Conservation (phyloP, 371 early-diverging fungal species). For the Fennellomyces sp. region DNA sequence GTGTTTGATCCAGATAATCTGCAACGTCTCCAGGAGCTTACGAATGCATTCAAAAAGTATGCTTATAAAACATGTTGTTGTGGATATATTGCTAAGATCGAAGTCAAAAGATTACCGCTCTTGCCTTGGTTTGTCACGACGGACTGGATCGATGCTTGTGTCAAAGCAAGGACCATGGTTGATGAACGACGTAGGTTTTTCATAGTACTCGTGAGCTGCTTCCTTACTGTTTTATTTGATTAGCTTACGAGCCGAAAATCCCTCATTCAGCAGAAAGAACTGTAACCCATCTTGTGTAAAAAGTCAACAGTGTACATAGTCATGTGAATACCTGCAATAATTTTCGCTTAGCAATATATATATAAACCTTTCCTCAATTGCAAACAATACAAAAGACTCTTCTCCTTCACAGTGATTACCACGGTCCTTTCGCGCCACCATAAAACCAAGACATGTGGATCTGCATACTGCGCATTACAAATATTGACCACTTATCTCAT, state of each 20-base stretch:
- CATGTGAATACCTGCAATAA: no score
- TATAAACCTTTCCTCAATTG: no score
- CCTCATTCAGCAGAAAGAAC: slow-evolving; percentile 1
- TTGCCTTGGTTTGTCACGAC: slow-evolving; percentile 21
- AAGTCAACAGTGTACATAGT: neutral
- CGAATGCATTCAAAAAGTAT: slow-evolving; percentile 20
- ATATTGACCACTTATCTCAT: no score
- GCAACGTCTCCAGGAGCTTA: slow-evolving; percentile 16
- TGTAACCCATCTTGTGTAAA: neutral
- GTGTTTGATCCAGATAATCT: slow-evolving; percentile 24
- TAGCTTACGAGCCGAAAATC: slow-evolving; percentile 15
- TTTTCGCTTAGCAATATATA: no score
- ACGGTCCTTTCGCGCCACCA: no score
- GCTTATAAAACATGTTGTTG: neutral
- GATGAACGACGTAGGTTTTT: slow-evolving; percentile 21
- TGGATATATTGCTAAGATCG: neutral
- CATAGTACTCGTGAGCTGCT: neutral
- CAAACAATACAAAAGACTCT: no score
- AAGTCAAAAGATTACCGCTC: neutral
- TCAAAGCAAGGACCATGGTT: slow-evolving; percentile 13
- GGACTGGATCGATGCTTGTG: slow-evolving; percentile 23
- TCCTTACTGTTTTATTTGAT: neutral
- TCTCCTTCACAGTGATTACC: no score
- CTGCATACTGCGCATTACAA: no score
- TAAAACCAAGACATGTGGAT: no score